phyloP scores from a whole-genome alignment of 2,329 filamentous ascomycete species.

The Xylaria sp. region DNA sequence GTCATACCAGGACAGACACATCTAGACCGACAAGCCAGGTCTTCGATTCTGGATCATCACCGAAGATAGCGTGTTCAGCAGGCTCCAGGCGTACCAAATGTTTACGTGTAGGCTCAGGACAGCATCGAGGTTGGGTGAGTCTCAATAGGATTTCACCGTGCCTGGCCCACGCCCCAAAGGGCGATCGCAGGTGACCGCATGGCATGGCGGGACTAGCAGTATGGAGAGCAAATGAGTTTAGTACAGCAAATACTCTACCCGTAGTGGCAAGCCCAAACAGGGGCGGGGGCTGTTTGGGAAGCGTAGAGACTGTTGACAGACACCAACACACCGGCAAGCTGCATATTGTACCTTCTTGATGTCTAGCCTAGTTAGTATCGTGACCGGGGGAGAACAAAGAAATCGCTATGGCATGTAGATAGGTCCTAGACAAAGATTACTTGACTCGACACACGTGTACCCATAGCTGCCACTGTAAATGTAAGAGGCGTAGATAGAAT shows the following conservation, averaged over 20 bases:
- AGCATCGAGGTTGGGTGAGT: constrained; percentile 46
- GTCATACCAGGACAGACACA: constrained; percentile 33
- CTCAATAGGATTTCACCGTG: constrained; percentile 48
- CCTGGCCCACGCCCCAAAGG: constrained; percentile 45
- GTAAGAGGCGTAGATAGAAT: constrained; percentile 20
- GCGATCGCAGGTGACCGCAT: constrained; percentile 49
- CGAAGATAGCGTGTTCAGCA: constrained; percentile 35
- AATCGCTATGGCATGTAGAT: constrained; percentile 42
- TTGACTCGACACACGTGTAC: constrained; percentile 64
- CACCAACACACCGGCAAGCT: constrained; percentile 50
- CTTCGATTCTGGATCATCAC: constrained; percentile 39
- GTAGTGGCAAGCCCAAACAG: constrained; percentile 48
- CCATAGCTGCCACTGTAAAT: constrained; percentile 37
- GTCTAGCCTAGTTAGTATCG: constrained; percentile 44
- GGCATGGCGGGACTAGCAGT: constrained; percentile 46
- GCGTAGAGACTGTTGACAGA: constrained; percentile 48
- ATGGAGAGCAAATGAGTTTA: constrained; percentile 49
- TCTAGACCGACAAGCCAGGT: constrained; percentile 34
- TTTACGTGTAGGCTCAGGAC: constrained; percentile 36
- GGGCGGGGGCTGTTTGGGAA: constrained; percentile 48
- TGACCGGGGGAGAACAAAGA: constrained; percentile 55
- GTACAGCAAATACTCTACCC: constrained; percentile 48
- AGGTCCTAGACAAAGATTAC: constrained; percentile 47
- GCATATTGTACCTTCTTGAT: constrained; percentile 54
- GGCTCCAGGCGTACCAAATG: constrained; percentile 37